Evolutionary conservation across 306 rosid genomes (phyloP).

Genomic region (Quercus aquifolioides): DNA sequence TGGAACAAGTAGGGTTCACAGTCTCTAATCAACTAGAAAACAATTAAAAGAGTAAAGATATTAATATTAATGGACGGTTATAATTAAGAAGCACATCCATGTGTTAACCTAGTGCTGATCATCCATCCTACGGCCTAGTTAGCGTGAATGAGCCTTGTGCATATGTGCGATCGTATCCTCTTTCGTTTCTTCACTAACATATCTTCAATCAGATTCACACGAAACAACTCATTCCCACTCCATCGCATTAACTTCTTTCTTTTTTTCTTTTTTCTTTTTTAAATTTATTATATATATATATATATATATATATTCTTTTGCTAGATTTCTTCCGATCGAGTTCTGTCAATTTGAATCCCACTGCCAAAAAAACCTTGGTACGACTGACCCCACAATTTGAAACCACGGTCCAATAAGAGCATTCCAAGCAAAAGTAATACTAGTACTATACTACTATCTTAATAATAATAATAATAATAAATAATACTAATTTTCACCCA

Average conservation of each 20-base stretch:
- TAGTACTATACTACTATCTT: neutral
- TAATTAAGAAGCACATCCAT: too few species aligned
- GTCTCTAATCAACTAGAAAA: too few species aligned
- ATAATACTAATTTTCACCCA: neutral
- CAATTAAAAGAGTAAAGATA: too few species aligned
- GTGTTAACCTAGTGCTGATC: too few species aligned
- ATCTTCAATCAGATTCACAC: slow-evolving; percentile 16
- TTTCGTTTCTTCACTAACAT: neutral
- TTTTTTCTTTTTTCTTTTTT: too few species aligned
- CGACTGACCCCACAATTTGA: slow-evolving; percentile 18
- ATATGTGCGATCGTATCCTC: neutral
- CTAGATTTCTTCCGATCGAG: slow-evolving; percentile 11
- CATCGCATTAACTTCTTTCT: neutral
- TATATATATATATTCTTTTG: neutral
- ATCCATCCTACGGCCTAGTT: too few species aligned
- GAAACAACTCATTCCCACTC: neutral
- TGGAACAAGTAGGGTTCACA: too few species aligned
- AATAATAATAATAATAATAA: too few species aligned
- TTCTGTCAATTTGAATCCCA: slow-evolving; percentile 30
- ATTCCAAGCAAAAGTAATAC: neutral
- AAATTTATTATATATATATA: too few species aligned
- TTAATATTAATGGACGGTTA: too few species aligned
- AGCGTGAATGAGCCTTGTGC: neutral
- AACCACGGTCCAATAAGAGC: neutral
- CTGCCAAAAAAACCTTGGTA: slow-evolving; percentile 1